These are phyloP conservation scores for Salvia sclarea DNA, from an alignment of 305 asterid genomes.

Conservation along the genomic window DNA sequence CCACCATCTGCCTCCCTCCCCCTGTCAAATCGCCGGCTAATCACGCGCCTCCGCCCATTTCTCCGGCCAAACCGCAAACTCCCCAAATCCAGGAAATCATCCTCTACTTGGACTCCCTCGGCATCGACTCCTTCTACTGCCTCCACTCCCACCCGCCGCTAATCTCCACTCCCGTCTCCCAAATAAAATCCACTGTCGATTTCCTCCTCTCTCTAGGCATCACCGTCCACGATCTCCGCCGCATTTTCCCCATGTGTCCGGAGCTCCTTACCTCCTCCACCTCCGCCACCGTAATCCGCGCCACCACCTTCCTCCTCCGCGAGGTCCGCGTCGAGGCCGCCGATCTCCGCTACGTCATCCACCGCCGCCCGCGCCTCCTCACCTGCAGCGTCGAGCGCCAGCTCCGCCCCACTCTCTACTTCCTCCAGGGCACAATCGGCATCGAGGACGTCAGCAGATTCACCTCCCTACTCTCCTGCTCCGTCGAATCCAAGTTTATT, in stretches of 20 bases:
- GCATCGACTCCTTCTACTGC: conserved; percentile 71
- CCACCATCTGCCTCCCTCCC: conserved; percentile 36
- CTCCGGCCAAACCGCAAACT: conserved; percentile 31
- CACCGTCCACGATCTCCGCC: conserved; percentile 59
- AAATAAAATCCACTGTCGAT: conserved; percentile 59
- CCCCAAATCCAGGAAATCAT: conserved; percentile 55
- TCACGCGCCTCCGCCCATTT: conserved; percentile 24
- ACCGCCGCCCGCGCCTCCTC: conserved; percentile 85
- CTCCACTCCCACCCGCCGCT: conserved; percentile 59
- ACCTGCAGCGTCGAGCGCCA: conserved; percentile 54
- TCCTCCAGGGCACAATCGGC: conserved; percentile 75
- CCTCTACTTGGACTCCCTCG: conserved; percentile 78
- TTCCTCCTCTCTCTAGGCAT: conserved; percentile 65
- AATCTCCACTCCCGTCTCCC: conserved; percentile 56
- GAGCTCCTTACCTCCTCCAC: conserved; percentile 60
- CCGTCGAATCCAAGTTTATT: conserved; percentile 70
- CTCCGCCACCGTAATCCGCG: conserved; percentile 49
- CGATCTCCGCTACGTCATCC: conserved; percentile 69
- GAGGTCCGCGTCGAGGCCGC: conserved; percentile 61
- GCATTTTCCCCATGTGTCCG: conserved; percentile 80
- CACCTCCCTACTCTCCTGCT: conserved; percentile 68
- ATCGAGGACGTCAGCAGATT: conserved; percentile 59
- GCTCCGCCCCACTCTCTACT: conserved; percentile 82
- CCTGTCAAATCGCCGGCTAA: conserved; percentile 28
- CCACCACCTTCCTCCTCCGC: conserved; percentile 77